These are phyloP conservation scores for Juncus effusus DNA, from an alignment of 176 grass and related monocot species.

Conservation along the genomic window DNA sequence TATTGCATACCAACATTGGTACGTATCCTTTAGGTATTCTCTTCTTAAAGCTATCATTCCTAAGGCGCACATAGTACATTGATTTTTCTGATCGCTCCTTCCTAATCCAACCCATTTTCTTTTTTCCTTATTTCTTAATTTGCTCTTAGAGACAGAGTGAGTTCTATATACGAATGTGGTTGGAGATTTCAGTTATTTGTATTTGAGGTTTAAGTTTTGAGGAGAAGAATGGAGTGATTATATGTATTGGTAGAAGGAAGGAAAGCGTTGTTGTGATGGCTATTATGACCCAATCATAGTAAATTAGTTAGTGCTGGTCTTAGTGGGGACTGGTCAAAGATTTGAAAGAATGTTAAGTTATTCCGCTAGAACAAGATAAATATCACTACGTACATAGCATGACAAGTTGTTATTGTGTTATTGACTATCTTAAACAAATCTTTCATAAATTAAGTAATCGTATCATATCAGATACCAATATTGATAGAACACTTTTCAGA, in stretches of 20 bases:
- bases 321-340: not conserved
- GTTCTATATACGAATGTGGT: not conserved
- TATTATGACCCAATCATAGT: not conserved
- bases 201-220: not conserved
- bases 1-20: constrained; percentile 16
- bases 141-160: not conserved
- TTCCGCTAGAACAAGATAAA: not conserved
- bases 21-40: constrained; percentile 32
- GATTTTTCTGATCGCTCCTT: not conserved
- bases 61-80: constrained; percentile 6
- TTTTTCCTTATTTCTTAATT: not conserved
- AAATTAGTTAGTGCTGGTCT: not conserved
- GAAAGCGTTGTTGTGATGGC: not conserved
- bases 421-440: too few species aligned
- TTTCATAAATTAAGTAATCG: too few species aligned
- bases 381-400: not conserved
- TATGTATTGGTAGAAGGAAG: not conserved
- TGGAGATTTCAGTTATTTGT: not conserved
- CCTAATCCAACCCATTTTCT: constrained; percentile 23
- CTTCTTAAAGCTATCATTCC: not conserved
- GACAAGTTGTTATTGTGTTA: too few species aligned
- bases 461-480: not conserved
- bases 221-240: too few species aligned
- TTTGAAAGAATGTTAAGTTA: not conserved
- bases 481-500: too few species aligned